Conservation (phyloP, 2,329 filamentous ascomycete genomes). For the Verticillium dahliae region DNA sequence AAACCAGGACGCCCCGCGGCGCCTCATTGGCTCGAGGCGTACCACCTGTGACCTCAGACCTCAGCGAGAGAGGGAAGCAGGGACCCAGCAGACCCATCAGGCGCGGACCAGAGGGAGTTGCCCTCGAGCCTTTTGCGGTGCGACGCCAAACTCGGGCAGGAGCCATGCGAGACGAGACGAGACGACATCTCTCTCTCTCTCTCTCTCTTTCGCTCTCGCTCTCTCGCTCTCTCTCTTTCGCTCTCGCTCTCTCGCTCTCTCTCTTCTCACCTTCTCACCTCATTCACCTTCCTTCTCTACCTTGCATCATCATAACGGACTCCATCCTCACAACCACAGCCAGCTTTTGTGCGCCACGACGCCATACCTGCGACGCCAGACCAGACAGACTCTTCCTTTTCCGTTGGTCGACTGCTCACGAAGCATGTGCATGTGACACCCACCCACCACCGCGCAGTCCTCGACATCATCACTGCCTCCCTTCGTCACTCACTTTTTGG, state of each 20-base stretch:
- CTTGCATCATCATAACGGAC: not conserved
- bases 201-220: too few relatives aligned
- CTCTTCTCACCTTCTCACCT: not conserved
- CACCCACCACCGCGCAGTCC: conserved; percentile 1
- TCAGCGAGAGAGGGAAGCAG: not conserved
- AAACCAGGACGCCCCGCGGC: not conserved
- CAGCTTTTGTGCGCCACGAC: not conserved
- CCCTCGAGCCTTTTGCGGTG: not conserved
- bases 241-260: not conserved
- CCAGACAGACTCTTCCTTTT: not conserved
- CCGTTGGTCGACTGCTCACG: not conserved
- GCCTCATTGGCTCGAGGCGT: not conserved
- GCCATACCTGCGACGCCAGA: not conserved
- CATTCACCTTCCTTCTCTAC: not conserved
- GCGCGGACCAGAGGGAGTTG: not conserved
- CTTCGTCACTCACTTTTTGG: not conserved
- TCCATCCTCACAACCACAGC: not conserved
- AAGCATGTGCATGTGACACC: not conserved
- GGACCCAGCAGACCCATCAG: not conserved
- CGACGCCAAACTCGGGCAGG: not conserved
- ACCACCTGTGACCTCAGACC: not conserved
- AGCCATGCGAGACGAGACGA: not conserved
- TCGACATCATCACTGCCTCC: not conserved
- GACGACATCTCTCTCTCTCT: not conserved
- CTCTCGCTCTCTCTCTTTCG: not conserved